A percentile compares a stretch with the other conserved stretches of the same genome.
These are phyloP conservation scores for Paecilomyces variotii DNA, from an alignment of 2,329 filamentous ascomycete species.

Conservation along the genomic window DNA sequence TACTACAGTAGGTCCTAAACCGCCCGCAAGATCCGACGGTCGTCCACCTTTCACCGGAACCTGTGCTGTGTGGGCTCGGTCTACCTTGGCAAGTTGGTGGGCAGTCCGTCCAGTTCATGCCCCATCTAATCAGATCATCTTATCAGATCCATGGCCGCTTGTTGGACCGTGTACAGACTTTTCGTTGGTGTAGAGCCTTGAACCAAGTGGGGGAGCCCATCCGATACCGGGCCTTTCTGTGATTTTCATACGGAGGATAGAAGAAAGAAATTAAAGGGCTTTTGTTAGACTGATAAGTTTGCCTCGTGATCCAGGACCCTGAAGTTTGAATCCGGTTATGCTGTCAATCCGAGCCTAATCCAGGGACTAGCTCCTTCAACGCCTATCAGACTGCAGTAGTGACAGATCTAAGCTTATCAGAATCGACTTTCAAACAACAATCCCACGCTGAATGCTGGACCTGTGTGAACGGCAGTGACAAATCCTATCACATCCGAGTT, in stretches of 20 bases:
- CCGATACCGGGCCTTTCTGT: not conserved
- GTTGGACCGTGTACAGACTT: not conserved
- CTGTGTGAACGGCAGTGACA: not conserved
- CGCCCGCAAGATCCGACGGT: not conserved
- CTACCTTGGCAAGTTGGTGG: not conserved
- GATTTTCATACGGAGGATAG: not conserved
- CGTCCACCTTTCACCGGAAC: not conserved
- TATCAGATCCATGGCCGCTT: not conserved
- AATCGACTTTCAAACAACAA: not conserved
- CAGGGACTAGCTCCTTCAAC: not conserved
- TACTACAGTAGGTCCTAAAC: not conserved
- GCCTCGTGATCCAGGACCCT: not conserved
- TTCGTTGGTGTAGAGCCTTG: not conserved
- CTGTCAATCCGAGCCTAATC: not conserved
- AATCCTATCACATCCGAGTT: not conserved
- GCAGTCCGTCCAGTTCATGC: not conserved
- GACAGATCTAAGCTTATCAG: not conserved
- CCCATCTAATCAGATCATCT: slow-evolving; percentile 1
- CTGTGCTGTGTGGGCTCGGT: not conserved
- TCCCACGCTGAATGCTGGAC: not conserved
- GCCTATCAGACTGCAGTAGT: not conserved
- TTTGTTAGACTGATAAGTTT: not conserved
- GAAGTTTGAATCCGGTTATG: not conserved
- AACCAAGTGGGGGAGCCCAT: not conserved
- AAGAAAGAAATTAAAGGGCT: not conserved